Conservation (phyloP, 345 rosid species). For the Lagerstroemia speciosa region DNA sequence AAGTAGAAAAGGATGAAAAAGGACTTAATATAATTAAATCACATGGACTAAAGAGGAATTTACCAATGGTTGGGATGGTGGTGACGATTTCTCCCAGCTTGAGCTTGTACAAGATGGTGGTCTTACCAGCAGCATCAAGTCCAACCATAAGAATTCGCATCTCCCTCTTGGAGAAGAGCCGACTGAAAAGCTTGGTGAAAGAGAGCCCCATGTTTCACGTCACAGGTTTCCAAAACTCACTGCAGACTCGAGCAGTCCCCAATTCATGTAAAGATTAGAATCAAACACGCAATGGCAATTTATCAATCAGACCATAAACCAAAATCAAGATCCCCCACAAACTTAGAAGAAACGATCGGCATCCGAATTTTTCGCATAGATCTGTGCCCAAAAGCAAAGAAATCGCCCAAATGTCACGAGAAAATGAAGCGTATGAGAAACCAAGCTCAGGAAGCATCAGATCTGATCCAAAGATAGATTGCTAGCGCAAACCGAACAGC, state of each 20-base stretch:
- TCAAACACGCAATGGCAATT: neutral
- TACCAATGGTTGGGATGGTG: conserved; percentile 63
- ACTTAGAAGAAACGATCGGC: neutral
- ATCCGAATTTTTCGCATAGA: neutral
- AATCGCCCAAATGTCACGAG: neutral
- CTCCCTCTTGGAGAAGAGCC: conserved; percentile 42
- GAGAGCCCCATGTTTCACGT: conserved; percentile 51
- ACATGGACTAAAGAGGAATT: conserved; percentile 2
- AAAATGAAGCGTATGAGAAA: neutral
- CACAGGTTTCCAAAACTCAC: neutral
- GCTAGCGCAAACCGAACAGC: neutral
- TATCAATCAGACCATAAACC: neutral
- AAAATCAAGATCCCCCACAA: neutral
- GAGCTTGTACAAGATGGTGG: conserved; percentile 58
- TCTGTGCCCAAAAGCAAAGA: neutral
- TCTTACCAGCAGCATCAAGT: conserved; percentile 26
- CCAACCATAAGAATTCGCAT: conserved; percentile 32
- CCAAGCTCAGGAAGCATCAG: neutral
- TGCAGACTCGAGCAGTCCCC: neutral
- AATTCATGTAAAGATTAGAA: neutral
- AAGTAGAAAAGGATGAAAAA: neutral
- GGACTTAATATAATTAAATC: neutral
- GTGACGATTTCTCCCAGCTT: conserved; percentile 70
- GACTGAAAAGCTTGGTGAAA: conserved; percentile 52
- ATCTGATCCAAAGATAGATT: neutral